phyloP scores from a whole-genome alignment of 2,329 filamentous ascomycete genomes.

The Daldinia eschscholtzii region DNA sequence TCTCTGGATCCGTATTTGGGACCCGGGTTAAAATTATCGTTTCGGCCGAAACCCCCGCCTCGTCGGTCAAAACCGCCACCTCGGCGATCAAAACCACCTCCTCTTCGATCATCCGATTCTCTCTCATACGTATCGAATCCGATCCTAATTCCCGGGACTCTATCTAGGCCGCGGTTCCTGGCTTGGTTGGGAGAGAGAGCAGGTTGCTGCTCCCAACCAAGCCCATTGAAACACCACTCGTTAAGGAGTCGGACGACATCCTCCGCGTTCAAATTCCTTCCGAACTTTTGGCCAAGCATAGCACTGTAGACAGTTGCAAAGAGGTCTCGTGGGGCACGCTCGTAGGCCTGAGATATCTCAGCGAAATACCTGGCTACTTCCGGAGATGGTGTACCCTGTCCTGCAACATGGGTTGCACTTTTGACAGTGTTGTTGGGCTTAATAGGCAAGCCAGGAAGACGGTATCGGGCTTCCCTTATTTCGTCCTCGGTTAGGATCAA shows the following conservation, averaged over 20 bases:
- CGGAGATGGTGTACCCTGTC: slow-evolving; percentile 59
- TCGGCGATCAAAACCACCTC: not conserved
- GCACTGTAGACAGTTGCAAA: slow-evolving; percentile 67
- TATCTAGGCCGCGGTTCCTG: slow-evolving; percentile 45
- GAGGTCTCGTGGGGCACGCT: slow-evolving; percentile 56
- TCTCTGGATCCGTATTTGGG: slow-evolving; percentile 5
- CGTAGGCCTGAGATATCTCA: slow-evolving; percentile 59
- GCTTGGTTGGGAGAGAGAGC: slow-evolving; percentile 48
- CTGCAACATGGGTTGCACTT: slow-evolving; percentile 65
- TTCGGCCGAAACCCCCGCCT: slow-evolving; percentile 7
- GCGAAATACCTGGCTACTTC: slow-evolving; percentile 56
- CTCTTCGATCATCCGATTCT: not conserved
- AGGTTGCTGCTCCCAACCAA: slow-evolving; percentile 66
- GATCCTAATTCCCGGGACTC: slow-evolving; percentile 48
- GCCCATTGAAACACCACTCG: slow-evolving; percentile 63
- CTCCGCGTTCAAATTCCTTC: slow-evolving; percentile 53
- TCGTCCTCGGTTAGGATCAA: slow-evolving; percentile 72
- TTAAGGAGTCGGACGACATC: slow-evolving; percentile 65
- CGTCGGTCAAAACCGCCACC: slow-evolving; percentile 11
- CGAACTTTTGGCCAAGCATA: slow-evolving; percentile 65
- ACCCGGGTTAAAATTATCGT: slow-evolving; percentile 6
- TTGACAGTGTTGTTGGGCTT: slow-evolving; percentile 65
- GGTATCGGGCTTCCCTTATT: slow-evolving; percentile 59
- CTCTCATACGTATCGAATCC: slow-evolving; percentile 35
- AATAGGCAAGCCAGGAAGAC: slow-evolving; percentile 72